Conservation (phyloP, 176 grass and related monocot species). For the Thalia dealbata region DNA sequence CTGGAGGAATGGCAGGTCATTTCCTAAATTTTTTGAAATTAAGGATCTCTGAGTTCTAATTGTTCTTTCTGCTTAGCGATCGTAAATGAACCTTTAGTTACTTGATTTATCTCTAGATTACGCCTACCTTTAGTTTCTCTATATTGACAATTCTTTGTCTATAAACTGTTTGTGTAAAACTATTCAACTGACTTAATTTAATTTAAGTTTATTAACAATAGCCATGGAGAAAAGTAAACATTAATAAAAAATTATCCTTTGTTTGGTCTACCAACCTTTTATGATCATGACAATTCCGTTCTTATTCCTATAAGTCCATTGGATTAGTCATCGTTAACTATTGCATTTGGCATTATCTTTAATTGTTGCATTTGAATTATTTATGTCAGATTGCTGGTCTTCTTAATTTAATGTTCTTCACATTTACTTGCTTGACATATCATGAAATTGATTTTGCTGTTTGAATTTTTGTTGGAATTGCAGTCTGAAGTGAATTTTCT, state of each 20-base stretch:
- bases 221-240: neutral
- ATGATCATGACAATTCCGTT: neutral
- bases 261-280: neutral
- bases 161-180: neutral
- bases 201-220: neutral
- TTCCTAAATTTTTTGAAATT: neutral
- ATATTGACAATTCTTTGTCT: neutral
- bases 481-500: conserved; percentile 4
- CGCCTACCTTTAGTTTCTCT: neutral
- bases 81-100: too few relatives aligned
- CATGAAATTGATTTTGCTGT: neutral
- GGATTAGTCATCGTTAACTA: too few relatives aligned
- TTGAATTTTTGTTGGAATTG: neutral
- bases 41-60: neutral
- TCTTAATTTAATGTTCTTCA: neutral
- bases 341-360: too few relatives aligned
- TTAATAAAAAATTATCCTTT: too few relatives aligned
- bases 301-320: too few relatives aligned
- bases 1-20: conserved; percentile 6
- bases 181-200: neutral
- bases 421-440: neutral
- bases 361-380: too few relatives aligned
- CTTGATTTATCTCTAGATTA: neutral
- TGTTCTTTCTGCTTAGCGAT: neutral
- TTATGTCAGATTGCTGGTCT: neutral